Evolutionary conservation across 176 grass and related monocot species (phyloP).

Genomic region (Eragrostis curvula): DNA sequence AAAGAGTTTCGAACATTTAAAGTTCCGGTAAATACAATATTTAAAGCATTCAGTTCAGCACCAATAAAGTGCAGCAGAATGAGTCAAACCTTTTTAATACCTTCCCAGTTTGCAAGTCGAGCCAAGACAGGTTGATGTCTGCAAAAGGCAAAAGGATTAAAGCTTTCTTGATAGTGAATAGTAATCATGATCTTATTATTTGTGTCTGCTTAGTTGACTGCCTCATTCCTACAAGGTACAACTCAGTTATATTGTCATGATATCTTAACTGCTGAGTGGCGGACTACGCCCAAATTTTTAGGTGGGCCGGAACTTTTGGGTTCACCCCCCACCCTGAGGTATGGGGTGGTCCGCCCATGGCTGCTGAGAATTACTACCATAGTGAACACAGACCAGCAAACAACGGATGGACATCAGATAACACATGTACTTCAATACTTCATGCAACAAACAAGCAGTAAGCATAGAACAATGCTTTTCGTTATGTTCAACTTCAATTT

Average conservation of each 20-base stretch:
- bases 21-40: constrained; percentile 19
- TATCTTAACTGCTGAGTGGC: not conserved
- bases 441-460: constrained; percentile 25
- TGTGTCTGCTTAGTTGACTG: not conserved
- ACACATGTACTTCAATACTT: constrained; percentile 8
- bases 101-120: constrained; percentile 95
- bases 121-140: constrained; percentile 85
- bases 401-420: constrained; percentile 15
- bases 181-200: not conserved
- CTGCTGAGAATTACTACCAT: constrained; percentile 6
- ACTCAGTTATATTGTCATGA: constrained; percentile 2
- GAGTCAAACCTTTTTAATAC: constrained; percentile 77
- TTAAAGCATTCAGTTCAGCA: constrained; percentile 16
- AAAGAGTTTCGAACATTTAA: not conserved
- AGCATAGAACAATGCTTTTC: constrained; percentile 8
- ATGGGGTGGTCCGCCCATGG: too few relatives aligned
- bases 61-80: constrained; percentile 24
- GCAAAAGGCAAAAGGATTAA: constrained; percentile 40
- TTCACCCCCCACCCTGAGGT: too few relatives aligned
- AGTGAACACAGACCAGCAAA: constrained; percentile 12
- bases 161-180: constrained; percentile 4
- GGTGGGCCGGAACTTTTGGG: too few relatives aligned
- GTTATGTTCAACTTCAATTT: constrained; percentile 15
- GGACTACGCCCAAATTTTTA: too few relatives aligned
- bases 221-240: not conserved